Evolutionary conservation across 768 basidiomycete genomes (phyloP).

Genomic region (Albatrellus ellisii): DNA sequence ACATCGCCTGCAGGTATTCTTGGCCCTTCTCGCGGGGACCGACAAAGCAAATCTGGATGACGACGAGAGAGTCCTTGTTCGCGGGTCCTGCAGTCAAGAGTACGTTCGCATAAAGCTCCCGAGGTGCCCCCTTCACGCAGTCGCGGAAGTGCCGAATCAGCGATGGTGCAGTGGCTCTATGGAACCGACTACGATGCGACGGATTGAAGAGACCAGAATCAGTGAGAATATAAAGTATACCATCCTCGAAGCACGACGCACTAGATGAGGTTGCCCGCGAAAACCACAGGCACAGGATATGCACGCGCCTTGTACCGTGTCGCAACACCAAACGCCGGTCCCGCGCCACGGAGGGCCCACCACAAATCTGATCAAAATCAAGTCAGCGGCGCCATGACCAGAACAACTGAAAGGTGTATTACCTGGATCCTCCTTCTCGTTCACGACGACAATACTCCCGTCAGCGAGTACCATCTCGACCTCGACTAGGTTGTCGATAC

Average conservation of each 20-base stretch:
- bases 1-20: slow-evolving; percentile 72
- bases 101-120: slow-evolving; percentile 82
- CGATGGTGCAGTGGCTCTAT: slow-evolving; percentile 74
- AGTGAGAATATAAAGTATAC: slow-evolving; percentile 1
- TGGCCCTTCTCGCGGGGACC: slow-evolving; percentile 63
- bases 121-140: slow-evolving; percentile 79
- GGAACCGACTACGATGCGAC: slow-evolving; percentile 69
- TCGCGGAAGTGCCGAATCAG: slow-evolving; percentile 88
- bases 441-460: slow-evolving; percentile 71
- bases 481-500: slow-evolving; percentile 83
- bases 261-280: slow-evolving; percentile 90
- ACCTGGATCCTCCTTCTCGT: slow-evolving; percentile 62
- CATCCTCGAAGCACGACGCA: slow-evolving; percentile 30
- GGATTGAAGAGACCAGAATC: background rate
- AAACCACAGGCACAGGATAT: slow-evolving; percentile 81
- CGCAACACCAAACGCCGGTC: slow-evolving; percentile 70
- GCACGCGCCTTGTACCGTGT: slow-evolving; percentile 87
- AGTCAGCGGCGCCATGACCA: background rate
- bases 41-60: slow-evolving; percentile 86
- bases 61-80: slow-evolving; percentile 72
- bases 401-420: background rate
- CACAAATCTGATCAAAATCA: slow-evolving; percentile 46
- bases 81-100: slow-evolving; percentile 84
- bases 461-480: slow-evolving; percentile 88
- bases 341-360: slow-evolving; percentile 83